Evolutionary conservation across 2,329 filamentous ascomycete species (phyloP), one percentile per base, ranked within the genome.

Genomic region (Aspergillus awamori): DNA sequence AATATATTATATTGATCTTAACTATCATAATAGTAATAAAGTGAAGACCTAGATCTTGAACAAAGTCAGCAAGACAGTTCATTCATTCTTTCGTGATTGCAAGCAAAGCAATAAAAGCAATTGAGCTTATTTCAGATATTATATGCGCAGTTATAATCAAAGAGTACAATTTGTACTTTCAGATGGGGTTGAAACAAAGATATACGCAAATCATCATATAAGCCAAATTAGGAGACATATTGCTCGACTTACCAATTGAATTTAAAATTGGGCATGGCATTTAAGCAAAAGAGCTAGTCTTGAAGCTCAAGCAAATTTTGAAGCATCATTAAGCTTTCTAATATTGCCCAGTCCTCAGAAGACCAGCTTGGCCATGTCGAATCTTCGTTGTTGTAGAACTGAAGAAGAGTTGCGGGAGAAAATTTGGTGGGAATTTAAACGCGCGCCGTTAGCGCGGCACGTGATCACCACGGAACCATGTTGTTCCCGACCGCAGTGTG

Each of bases 151-250:
- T 64, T 65, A 58, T 66, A 69, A 74, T 70, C 70, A 74, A 69
- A 53, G 65, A 69, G 62, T 65, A 71, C 67, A 60, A 11, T 20
- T 54, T 64, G 60, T 65, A 55, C 64, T 65, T 69, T 75, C 69
- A 75, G 70, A 75, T 76, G 74, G 72, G 74, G 72, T 76, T 76
- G 73, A 76, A 75, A 76, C 72, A 76, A 73, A 73, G 67, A 70
- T 64, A 65, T 53, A 70, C 65, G 72, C 72, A 76, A 69, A 72
- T 72, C 72, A 74, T 74, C 72, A 73, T 70, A 30, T 41, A 51
- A 61, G 38, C 28, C 17, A n/a, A 51, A 20, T 8, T 51, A 30
- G 38, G 52, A 43, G 51, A 30, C 6, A 17, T 28, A 38, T 45
- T 24, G 43, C 41, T 45, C 20, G 60, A 61, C 63, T 64, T 62